Evolutionary conservation across 106 monocot genomes (phyloP).

Genomic region (Platanthera guangdongensis): DNA sequence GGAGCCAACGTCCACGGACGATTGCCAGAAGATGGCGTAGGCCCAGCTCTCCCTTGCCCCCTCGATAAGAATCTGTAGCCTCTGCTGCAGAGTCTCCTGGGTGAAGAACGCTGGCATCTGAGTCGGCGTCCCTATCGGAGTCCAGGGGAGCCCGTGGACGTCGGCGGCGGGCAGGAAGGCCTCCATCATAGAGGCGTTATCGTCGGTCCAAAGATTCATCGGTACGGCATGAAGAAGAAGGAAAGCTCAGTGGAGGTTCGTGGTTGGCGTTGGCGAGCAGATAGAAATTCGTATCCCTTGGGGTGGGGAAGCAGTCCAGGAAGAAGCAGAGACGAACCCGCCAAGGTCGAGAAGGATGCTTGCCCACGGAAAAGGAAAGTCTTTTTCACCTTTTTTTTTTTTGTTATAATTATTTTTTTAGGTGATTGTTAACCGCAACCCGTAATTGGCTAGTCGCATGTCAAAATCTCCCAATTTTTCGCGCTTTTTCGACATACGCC

Average conservation of each 20-base stretch:
- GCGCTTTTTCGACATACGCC: too few species aligned
- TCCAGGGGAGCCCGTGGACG: slow-evolving; percentile 12
- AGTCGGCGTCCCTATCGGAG: neutral
- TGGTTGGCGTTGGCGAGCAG: neutral
- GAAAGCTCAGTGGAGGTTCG: neutral
- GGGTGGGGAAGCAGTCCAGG: neutral
- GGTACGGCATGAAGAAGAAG: neutral
- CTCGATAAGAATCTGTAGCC: slow-evolving; percentile 60
- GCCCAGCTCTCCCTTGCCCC: slow-evolving; percentile 51
- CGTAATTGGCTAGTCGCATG: too few species aligned
- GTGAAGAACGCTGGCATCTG: slow-evolving; percentile 18
- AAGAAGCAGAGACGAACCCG: neutral
- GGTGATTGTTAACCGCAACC: too few species aligned
- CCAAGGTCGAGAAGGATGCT: neutral
- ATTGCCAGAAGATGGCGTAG: slow-evolving; percentile 88
- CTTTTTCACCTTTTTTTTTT: neutral
- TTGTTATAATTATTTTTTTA: slow-evolving; percentile 4
- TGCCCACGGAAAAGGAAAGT: neutral
- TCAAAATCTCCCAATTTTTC: too few species aligned
- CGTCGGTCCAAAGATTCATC: slow-evolving; percentile 83
- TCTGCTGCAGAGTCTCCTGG: slow-evolving; percentile 60
- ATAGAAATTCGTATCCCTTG: neutral
- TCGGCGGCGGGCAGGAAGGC: slow-evolving; percentile 30
- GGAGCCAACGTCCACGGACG: slow-evolving; percentile 36
- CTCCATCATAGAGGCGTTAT: slow-evolving; percentile 89